phyloP scores from a whole-genome alignment of 495 filamentous ascomycete genomes.

The Daldinia loculata region DNA sequence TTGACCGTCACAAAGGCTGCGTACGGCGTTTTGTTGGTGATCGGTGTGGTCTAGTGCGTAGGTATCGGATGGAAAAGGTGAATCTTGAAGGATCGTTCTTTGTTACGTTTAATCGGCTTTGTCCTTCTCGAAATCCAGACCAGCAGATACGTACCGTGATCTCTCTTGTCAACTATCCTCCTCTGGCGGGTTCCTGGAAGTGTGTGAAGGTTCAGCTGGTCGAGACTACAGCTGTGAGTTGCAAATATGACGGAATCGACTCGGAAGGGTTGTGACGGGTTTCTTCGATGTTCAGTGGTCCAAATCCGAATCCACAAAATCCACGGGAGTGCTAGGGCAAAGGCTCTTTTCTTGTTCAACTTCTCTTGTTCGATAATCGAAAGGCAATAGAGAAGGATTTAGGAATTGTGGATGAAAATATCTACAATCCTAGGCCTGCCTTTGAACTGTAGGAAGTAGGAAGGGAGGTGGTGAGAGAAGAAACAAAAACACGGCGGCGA shows the following conservation, averaged over 20 bases:
- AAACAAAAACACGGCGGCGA: slow-evolving; percentile 33
- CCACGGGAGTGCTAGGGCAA: background rate
- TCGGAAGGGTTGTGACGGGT: background rate
- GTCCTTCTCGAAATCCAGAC: slow-evolving; percentile 23
- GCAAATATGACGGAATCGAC: slow-evolving; percentile 38
- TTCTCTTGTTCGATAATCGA: slow-evolving; percentile 37
- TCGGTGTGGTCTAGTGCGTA: slow-evolving; percentile 15
- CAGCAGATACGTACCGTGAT: slow-evolving; percentile 29
- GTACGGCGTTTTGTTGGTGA: slow-evolving; percentile 19
- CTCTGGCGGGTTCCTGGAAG: slow-evolving; percentile 10
- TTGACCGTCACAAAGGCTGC: slow-evolving; percentile 29
- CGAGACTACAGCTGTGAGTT: slow-evolving; percentile 25
- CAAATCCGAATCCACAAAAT: slow-evolving; percentile 34
- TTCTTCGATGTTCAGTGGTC: slow-evolving; percentile 12
- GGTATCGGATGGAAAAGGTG: slow-evolving; percentile 20
- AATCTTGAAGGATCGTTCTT: slow-evolving; percentile 20
- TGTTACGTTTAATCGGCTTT: slow-evolving; percentile 37
- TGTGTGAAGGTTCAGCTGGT: slow-evolving; percentile 22
- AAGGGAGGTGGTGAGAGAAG: slow-evolving; percentile 21
- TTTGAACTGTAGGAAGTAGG: slow-evolving; percentile 40
- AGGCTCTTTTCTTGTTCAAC: slow-evolving; percentile 16
- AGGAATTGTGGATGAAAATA: slow-evolving; percentile 36
- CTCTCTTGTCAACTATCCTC: slow-evolving; percentile 4
- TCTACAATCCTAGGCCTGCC: slow-evolving; percentile 45
- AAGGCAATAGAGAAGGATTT: slow-evolving; percentile 36